These are phyloP conservation scores for Mortierella sp. DNA, from an alignment of 371 early-diverging fungal species.

Conservation along the genomic window DNA sequence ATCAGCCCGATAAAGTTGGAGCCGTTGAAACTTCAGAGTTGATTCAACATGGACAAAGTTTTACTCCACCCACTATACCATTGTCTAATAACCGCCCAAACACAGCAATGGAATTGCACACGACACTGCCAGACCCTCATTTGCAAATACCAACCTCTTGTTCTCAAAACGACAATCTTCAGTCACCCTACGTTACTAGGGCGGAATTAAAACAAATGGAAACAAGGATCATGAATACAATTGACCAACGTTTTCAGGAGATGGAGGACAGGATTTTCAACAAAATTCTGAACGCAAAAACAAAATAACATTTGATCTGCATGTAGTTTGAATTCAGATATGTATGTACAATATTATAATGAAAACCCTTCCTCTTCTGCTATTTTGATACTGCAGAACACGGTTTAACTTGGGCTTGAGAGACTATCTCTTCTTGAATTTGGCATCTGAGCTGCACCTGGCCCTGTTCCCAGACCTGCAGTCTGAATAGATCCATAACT, in stretches of 20 bases:
- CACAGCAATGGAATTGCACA: neutral
- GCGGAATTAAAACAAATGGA: conserved; percentile 36
- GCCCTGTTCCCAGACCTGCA: conserved; percentile 13
- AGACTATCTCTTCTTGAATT: neutral
- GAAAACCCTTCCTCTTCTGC: neutral
- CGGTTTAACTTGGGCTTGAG: neutral
- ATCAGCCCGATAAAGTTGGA: neutral
- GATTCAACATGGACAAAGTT: neutral
- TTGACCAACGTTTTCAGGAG: conserved; percentile 30
- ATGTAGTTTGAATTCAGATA: neutral
- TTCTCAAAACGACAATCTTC: neutral
- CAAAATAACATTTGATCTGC: neutral
- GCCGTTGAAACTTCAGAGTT: neutral
- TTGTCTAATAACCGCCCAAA: neutral
- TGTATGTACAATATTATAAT: neutral
- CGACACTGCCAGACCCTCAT: neutral
- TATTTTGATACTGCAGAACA: neutral
- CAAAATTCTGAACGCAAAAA: conserved; percentile 16
- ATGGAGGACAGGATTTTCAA: conserved; percentile 40
- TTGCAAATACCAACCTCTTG: neutral
- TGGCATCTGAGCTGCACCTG: conserved; percentile 4
- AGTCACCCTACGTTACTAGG: conserved; percentile 25
- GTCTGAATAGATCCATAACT: conserved; percentile 43
- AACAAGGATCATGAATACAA: conserved; percentile 30
- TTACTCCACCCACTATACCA: neutral